Percentiles rank a stretch among this genome's conserved stretches.
These are phyloP conservation scores for Penicillium alfredii DNA, from an alignment of 495 filamentous ascomycete species.

Conservation along the genomic window DNA sequence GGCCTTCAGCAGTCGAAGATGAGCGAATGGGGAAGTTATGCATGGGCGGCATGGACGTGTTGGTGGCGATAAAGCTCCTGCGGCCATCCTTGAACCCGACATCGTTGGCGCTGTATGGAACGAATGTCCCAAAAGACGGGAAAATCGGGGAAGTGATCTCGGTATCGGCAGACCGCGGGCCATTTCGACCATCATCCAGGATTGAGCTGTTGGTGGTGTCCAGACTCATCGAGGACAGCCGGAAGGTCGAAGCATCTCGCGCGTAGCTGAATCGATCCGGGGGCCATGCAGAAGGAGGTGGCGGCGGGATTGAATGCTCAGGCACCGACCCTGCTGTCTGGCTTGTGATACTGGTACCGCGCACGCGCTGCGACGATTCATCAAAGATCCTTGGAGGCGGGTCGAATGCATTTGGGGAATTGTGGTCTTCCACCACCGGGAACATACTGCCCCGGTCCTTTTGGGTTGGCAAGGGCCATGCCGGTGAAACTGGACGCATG, in stretches of 20 bases:
- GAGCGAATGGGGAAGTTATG: slow-evolving; percentile 30
- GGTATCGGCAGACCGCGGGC: slow-evolving; percentile 22
- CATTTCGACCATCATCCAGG: slow-evolving; percentile 34
- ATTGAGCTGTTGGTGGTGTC: slow-evolving; percentile 47
- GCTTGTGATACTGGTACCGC: slow-evolving; percentile 35
- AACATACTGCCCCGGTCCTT: slow-evolving; percentile 22
- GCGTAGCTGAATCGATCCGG: slow-evolving; percentile 33
- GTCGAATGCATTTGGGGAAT: slow-evolving; percentile 11
- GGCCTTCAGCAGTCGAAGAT: slow-evolving; percentile 20
- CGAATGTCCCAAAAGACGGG: slow-evolving; percentile 35
- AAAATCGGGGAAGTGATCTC: slow-evolving; percentile 30
- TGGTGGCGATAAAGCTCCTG: slow-evolving; percentile 21
- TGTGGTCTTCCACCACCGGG: slow-evolving; percentile 21
- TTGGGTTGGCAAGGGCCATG: slow-evolving; percentile 23
- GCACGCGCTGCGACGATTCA: slow-evolving; percentile 21
- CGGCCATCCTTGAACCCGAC: slow-evolving; percentile 36
- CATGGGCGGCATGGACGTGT: slow-evolving; percentile 20
- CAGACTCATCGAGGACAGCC: slow-evolving; percentile 40
- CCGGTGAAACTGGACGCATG: slow-evolving; percentile 32
- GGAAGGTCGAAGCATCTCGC: slow-evolving; percentile 35
- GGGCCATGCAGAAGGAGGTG: slow-evolving; percentile 36
- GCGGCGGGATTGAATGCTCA: slow-evolving; percentile 39
- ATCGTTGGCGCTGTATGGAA: slow-evolving; percentile 40
- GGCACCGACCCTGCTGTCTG: slow-evolving; percentile 38
- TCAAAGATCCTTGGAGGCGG: slow-evolving; percentile 18